Conservation (phyloP, 768 basidiomycete species). For the Leccinum imitatum region DNA sequence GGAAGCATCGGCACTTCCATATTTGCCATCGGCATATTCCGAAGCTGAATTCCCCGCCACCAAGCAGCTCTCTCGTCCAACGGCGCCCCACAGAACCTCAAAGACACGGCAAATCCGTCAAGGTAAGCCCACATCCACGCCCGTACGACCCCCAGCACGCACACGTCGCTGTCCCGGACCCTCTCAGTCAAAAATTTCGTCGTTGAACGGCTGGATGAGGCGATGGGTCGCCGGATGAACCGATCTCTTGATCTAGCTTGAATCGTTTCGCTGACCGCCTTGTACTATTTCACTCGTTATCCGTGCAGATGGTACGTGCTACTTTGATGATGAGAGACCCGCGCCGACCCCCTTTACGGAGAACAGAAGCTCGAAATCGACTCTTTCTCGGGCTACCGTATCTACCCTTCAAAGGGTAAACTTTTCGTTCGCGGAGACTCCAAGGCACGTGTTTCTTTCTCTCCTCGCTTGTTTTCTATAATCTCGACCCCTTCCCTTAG, state of each 20-base stretch:
- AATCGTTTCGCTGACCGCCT: conserved; percentile 19
- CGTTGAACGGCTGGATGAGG: conserved; percentile 43
- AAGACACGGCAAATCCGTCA: conserved; percentile 46
- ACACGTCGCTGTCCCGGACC: conserved; percentile 3
- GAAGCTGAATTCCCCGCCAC: conserved; percentile 29
- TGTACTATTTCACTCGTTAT: neutral
- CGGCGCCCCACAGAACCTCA: conserved; percentile 19
- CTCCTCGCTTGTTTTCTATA: neutral
- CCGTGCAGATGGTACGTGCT: conserved; percentile 28
- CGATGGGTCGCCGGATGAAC: conserved; percentile 37
- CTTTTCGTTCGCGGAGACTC: conserved; percentile 94
- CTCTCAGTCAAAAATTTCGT: conserved; percentile 6
- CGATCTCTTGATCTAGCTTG: conserved; percentile 20
- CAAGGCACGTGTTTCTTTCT: conserved; percentile 59
- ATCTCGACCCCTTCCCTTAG: conserved; percentile 42
- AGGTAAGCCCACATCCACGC: conserved; percentile 52
- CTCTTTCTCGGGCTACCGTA: conserved; percentile 94
- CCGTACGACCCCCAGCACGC: conserved; percentile 11
- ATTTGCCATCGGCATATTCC: conserved; percentile 25
- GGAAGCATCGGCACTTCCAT: conserved; percentile 10
- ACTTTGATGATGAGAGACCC: neutral
- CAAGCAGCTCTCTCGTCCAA: conserved; percentile 13
- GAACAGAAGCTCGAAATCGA: conserved; percentile 96
- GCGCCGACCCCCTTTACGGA: conserved; percentile 12
- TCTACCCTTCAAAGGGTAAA: conserved; percentile 98